Percentiles rank a stretch among this genome's conserved stretches.
These are phyloP conservation scores for Venturia oleaginea DNA, from an alignment of 2,329 filamentous ascomycete genomes.

Conservation along the genomic window DNA sequence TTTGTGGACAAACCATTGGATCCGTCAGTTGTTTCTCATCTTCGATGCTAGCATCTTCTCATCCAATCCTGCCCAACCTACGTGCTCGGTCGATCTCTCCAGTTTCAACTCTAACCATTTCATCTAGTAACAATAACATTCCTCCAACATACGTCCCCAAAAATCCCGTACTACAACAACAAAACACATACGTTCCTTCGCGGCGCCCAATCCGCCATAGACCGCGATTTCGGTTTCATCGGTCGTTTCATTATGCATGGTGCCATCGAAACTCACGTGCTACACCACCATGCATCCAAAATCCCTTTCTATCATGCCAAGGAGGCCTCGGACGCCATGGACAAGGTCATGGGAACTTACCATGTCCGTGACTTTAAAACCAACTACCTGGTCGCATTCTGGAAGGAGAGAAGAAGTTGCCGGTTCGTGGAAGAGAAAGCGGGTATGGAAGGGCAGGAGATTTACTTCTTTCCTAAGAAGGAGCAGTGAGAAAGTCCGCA, in stretches of 20 bases:
- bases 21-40: slow-evolving; percentile 38
- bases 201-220: slow-evolving; percentile 54
- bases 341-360: slow-evolving; percentile 32
- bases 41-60: background rate
- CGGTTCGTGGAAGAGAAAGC: slow-evolving; percentile 2
- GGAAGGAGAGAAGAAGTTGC: background rate
- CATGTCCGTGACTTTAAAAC: slow-evolving; percentile 7
- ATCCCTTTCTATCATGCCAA: slow-evolving; percentile 55
- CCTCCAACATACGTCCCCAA: slow-evolving; percentile 59
- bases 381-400: background rate
- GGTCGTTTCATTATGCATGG: slow-evolving; percentile 58
- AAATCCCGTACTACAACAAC: slow-evolving; percentile 49
- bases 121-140: slow-evolving; percentile 61
- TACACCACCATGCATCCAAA: slow-evolving; percentile 53
- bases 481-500: background rate
- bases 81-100: background rate
- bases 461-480: slow-evolving; percentile 5
- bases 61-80: background rate
- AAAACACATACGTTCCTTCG: slow-evolving; percentile 53
- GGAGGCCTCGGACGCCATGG: slow-evolving; percentile 32
- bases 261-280: slow-evolving; percentile 56
- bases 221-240: slow-evolving; percentile 56
- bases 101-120: background rate
- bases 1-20: slow-evolving; percentile 63
- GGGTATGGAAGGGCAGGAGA: background rate